A percentile compares a stretch with the other conserved stretches of the same genome.
These are phyloP conservation scores for Chloranthus sessilifolius DNA, from an alignment of 164 flowering plant species.

Conservation along the genomic window DNA sequence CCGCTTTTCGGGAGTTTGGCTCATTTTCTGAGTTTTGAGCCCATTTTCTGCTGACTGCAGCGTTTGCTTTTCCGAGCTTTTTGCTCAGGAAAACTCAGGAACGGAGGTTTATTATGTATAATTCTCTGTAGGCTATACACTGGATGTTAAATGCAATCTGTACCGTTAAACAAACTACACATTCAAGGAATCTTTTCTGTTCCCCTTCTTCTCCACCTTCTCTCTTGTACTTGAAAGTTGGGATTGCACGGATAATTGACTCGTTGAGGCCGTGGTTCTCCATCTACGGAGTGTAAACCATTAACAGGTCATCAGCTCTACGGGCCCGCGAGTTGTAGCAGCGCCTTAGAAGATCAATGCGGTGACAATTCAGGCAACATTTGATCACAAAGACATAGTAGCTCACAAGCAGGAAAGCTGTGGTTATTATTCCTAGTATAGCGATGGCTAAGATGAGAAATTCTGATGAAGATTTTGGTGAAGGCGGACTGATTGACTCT, in stretches of 20 bases:
- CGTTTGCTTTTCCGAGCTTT: too few species aligned
- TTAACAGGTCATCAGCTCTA: constrained; percentile 25
- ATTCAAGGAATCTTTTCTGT: constrained; percentile 37
- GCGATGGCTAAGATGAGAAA: constrained; percentile 80
- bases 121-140: too few species aligned
- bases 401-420: constrained; percentile 68
- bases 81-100: too few species aligned
- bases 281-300: constrained; percentile 22
- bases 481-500: too few species aligned
- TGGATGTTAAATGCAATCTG: too few species aligned
- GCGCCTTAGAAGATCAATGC: constrained; percentile 41
- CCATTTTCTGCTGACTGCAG: too few species aligned
- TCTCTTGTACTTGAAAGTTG: constrained; percentile 51
- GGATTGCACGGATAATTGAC: constrained; percentile 64
- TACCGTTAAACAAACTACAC: constrained; percentile 88
- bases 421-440: constrained; percentile 71
- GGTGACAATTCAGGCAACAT: constrained; percentile 79
- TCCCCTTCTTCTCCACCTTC: background rate
- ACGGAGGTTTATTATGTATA: too few species aligned
- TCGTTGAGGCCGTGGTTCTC: constrained; percentile 62
- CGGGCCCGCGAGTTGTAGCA: constrained; percentile 36
- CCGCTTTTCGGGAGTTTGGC: too few species aligned
- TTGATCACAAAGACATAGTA: constrained; percentile 91
- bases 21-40: too few species aligned
- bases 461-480: too few species aligned